Percentiles rank a stretch among this genome's conserved stretches.
Conservation (phyloP, 768 basidiomycete species). For the Gelatoporia subvermispora region DNA sequence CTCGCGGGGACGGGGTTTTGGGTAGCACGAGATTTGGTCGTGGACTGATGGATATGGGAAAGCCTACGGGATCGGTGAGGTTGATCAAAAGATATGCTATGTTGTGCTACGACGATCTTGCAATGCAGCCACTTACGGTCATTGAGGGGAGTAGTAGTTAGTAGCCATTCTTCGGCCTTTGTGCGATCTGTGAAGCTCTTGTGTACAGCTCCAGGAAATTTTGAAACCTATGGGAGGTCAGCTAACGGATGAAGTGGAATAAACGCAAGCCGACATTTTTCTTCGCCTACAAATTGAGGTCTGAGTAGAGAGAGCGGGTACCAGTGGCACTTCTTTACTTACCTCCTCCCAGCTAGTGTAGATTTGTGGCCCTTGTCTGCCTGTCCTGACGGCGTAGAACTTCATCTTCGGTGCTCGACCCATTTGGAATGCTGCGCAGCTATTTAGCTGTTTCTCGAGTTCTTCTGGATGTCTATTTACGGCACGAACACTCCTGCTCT, state of each 20-base stretch:
- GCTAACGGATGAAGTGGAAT: neutral
- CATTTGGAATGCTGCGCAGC: too few species aligned
- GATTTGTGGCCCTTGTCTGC: constrained; percentile 52
- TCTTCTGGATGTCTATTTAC: too few species aligned
- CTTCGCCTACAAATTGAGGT: constrained; percentile 35
- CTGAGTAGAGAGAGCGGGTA: neutral
- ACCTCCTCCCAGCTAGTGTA: constrained; percentile 62
- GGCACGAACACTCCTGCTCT: too few species aligned
- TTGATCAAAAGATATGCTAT: neutral
- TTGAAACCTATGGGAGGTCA: constrained; percentile 36
- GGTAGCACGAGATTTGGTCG: neutral
- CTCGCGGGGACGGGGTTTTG: neutral
- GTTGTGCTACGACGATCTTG: neutral
- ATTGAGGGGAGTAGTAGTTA: too few species aligned
- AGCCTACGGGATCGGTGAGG: too few species aligned
- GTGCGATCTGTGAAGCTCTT: constrained; percentile 43
- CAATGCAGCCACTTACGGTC: neutral
- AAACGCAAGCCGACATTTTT: constrained; percentile 31
- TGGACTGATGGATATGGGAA: neutral
- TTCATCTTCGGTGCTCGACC: constrained; percentile 23
- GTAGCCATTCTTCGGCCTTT: constrained; percentile 47
- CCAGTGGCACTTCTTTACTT: neutral
- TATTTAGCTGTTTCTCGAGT: too few species aligned
- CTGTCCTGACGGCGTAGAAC: constrained; percentile 58
- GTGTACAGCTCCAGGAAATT: constrained; percentile 47